Conservation (phyloP, 176 grass and related monocot species). For the Pontederia crassipes region DNA sequence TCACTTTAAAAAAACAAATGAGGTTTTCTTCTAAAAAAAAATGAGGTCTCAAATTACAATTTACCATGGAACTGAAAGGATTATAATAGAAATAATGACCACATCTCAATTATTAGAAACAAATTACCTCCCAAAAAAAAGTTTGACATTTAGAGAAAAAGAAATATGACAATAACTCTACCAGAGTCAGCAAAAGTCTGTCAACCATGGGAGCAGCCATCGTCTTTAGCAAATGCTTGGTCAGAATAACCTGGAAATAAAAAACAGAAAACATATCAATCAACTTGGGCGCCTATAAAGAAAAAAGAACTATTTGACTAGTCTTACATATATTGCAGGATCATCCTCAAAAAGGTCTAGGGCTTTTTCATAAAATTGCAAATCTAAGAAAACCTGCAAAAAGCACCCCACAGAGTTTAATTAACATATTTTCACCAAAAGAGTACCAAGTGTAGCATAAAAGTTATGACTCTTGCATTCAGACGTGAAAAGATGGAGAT, state of each 20-base stretch:
- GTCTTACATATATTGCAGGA: slow-evolving; percentile 65
- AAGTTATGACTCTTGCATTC: not conserved
- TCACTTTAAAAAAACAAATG: no score
- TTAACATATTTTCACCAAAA: no score
- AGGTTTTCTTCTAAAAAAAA: no score
- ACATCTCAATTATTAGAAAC: slow-evolving; percentile 9
- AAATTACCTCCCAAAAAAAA: not conserved
- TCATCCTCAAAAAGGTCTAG: slow-evolving; percentile 90
- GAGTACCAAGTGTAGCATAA: slow-evolving; percentile 4
- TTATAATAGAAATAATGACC: no score
- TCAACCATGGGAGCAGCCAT: slow-evolving; percentile 59
- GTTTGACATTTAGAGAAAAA: not conserved
- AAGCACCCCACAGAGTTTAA: slow-evolving; percentile 5
- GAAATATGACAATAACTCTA: slow-evolving; percentile 25
- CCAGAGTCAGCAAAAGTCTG: slow-evolving; percentile 65
- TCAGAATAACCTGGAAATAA: slow-evolving; percentile 45
- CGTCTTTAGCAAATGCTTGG: slow-evolving; percentile 85
- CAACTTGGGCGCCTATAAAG: slow-evolving; percentile 9
- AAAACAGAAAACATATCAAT: not conserved
- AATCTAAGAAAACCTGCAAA: slow-evolving; percentile 70
- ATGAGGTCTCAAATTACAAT: no score
- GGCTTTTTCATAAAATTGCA: slow-evolving; percentile 94
- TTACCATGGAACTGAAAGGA: no score
- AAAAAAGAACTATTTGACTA: slow-evolving; percentile 13
- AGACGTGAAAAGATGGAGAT: no score